Evolutionary conservation across 805 yeast genomes (phyloP), one percentile per base, ranked within the genome.

Genomic region (Metschnikowia kunwiensis): DNA sequence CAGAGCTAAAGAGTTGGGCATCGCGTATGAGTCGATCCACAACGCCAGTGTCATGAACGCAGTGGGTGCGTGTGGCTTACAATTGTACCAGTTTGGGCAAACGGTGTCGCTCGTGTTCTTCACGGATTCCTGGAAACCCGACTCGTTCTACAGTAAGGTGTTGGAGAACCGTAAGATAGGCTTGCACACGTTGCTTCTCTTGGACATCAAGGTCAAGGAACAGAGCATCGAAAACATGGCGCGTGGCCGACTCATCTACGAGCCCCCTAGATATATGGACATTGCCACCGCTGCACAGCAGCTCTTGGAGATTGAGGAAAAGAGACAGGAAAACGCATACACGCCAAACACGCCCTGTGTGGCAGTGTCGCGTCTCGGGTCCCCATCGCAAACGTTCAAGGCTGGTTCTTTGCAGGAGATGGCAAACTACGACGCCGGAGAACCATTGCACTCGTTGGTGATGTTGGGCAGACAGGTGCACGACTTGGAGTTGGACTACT

Each of bases 31-130:
- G 55, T 75, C 84, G 25, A 78, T 91, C 42, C 98, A 91, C 65
- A 91, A 91, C 60, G 98, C 98, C 1, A 85, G 96, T 12, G 93
- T 91, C 9, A 88, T 93, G 96, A 91, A 91, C 57, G 98, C 97
- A 0, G 95, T 91, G 17, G 98, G 98, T 13, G 95, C 97, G 1
- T 88, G 97, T 67, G 98, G 98, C 15, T 73, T 93, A 47, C 98
- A 91, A 61, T 70, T 91, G 41, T 91, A 91, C 63, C 88, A 83
- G 51, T 91, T 89, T 63, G 98, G 98, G 7, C 97, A 93, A 65
- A 88, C 97, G 8, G 91, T 91, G n/a, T 87, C 96, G 1, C 70
- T 93, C 58, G 97, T 93, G 2, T 93, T 93, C 58, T 91, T 93
- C 72, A 89, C 96, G 18, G 97, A 91, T 14, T 67, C 70, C 40